These are phyloP conservation scores for Ophiostoma sp. DNA, from an alignment of 2,329 filamentous ascomycete species.

Conservation along the genomic window DNA sequence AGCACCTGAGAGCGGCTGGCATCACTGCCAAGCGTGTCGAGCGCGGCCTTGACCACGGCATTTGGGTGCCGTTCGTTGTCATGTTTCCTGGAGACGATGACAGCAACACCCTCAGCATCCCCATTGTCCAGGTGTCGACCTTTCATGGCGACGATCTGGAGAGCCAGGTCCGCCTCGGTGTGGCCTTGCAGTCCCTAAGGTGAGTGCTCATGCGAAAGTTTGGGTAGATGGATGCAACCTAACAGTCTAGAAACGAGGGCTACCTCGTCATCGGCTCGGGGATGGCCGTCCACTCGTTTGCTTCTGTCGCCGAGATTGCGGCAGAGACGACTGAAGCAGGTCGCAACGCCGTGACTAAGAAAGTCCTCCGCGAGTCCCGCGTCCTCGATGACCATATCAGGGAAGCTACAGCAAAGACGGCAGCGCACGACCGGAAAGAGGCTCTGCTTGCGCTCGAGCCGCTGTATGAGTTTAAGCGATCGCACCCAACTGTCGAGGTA, in stretches of 20 bases:
- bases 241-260: neutral
- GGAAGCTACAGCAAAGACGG: neutral
- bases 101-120: neutral
- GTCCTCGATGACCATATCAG: neutral
- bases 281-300: neutral
- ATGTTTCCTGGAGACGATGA: constrained; percentile 16
- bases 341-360: neutral
- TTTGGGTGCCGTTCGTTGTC: constrained; percentile 21
- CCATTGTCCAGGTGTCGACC: neutral
- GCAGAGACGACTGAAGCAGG: neutral
- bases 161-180: neutral
- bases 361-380: neutral
- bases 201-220: neutral
- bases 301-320: neutral
- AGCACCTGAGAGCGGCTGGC: constrained; percentile 4
- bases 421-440: neutral
- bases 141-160: neutral
- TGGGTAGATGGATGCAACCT: neutral
- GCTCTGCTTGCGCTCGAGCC: constrained; percentile 19
- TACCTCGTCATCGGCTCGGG: neutral
- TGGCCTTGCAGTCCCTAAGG: neutral
- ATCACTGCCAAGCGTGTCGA: constrained; percentile 18
- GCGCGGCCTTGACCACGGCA: constrained; percentile 22
- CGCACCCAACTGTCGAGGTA: constrained; percentile 21
- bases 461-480: constrained; percentile 20